Base-by-base conservation (phyloP, 495 filamentous ascomycete genomes). In the Pseudevernia furfuracea region DNA sequence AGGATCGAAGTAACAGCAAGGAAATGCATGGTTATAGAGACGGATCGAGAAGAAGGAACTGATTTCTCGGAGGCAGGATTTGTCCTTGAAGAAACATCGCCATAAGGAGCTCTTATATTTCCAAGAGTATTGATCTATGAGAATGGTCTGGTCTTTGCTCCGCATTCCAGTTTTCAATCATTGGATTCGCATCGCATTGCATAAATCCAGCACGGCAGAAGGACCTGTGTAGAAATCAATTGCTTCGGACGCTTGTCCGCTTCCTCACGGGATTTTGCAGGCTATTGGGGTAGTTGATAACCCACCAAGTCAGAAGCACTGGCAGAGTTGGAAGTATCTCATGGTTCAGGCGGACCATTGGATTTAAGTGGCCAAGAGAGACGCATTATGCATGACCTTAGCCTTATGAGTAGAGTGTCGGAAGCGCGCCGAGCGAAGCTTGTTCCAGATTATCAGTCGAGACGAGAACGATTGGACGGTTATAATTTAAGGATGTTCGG, bases 191-290 rank as follows among this genome's bases (percentile, higher is more conserved):
- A 55, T 55, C 28, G 28, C 17, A 1, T 32, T 21, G 28, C 21
- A 21, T 10, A 12, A 2, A 19, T 19, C 28, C 17, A 21, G 30
- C 8, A 55, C 52, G 52, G 28, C 21, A 5, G 7, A 34, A 55
- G 52, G 2, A 21, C 2, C 41, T 21, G 9, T 55, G 6, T 19
- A 30, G 30, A 34, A 23, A 10, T 12, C 2, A 28, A 34, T 21
- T 55, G 30, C 30, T 55, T 55, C 7, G 52, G 52, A 21, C 52
- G 52, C 30, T 55, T 55, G 30, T 55, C 49, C 49, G 30, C 52
- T 34, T 21, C 6, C 30, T 17, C 30, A 52, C 17, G 30, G 2
- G 30, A 6, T 34, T 15, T 55, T 55, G 52, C 52, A 17, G 52
- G 28, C 30, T 32, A 34, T 9, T n/a, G 19, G 28, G 15, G 28